These are phyloP conservation scores for Crucihimalaya himalaica DNA, from an alignment of 345 rosid species.

Conservation along the genomic window DNA sequence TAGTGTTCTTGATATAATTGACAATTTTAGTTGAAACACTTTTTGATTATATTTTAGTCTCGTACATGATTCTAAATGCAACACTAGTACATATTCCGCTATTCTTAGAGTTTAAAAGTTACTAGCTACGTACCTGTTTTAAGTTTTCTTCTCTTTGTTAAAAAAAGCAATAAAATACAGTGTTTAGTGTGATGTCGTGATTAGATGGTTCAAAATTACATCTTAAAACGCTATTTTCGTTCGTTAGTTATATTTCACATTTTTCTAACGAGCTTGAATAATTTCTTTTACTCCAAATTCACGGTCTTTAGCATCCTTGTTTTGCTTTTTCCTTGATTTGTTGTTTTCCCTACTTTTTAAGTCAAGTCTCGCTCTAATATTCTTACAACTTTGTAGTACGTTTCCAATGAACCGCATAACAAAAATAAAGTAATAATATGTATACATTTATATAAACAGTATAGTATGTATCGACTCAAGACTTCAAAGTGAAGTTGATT, in stretches of 20 bases:
- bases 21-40: not conserved
- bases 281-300: not conserved
- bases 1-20: not conserved
- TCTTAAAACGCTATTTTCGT: conserved; percentile 1
- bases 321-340: not conserved
- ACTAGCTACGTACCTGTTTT: not conserved
- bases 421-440: not conserved
- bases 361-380: not conserved
- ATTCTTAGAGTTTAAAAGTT: not conserved
- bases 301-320: not conserved
- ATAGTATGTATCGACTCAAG: not conserved
- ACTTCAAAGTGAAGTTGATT: not conserved
- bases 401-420: not conserved
- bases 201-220: not conserved
- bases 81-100: not conserved
- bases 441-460: not conserved
- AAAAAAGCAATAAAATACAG: not conserved
- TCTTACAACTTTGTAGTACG: not conserved
- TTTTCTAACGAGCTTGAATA: not conserved
- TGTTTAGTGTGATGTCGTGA: not conserved
- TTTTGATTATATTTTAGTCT: not conserved
- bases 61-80: not conserved
- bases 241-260: not conserved
- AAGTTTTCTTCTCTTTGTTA: not conserved
- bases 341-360: not conserved